phyloP scores from a whole-genome alignment of 169 alveolate genomes.

The Ophryocystis elektroscirrha region DNA sequence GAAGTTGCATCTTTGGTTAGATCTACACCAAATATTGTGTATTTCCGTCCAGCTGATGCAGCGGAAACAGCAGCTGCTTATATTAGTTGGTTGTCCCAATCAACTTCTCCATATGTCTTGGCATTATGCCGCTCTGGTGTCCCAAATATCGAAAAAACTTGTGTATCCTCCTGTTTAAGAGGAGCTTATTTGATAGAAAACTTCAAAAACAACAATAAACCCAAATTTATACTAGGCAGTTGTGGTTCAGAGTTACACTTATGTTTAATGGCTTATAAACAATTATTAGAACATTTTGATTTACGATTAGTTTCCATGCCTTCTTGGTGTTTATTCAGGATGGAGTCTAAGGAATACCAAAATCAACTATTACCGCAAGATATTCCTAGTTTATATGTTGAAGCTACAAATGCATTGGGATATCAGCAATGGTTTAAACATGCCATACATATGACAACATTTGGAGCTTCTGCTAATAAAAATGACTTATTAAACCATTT shows the following conservation, averaged over 20 bases:
- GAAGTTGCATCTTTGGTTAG: conserved; percentile 35
- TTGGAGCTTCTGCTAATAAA: no score
- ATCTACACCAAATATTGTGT: conserved; percentile 28
- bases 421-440: no score
- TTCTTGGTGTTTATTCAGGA: conserved; percentile 38
- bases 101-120: conserved; percentile 12
- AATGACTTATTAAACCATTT: no score
- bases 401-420: no score
- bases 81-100: conserved; percentile 9
- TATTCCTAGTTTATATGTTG: no score
- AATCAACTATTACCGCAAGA: conserved; percentile 16
- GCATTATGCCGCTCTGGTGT: conserved; percentile 24
- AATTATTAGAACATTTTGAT: conserved; percentile 18
- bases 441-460: no score
- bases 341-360: conserved; percentile 27
- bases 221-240: conserved; percentile 27
- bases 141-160: conserved; percentile 25
- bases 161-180: conserved; percentile 24
- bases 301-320: conserved; percentile 46
- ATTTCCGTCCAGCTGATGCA: conserved; percentile 45
- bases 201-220: conserved; percentile 6
- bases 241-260: conserved; percentile 38
- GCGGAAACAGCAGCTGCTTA: conserved; percentile 35
- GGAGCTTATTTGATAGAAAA: conserved; percentile 41
- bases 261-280: conserved; percentile 29